These are phyloP conservation scores for Hippophae rhamnoides DNA, from an alignment of 306 rosid species.

Conservation along the genomic window DNA sequence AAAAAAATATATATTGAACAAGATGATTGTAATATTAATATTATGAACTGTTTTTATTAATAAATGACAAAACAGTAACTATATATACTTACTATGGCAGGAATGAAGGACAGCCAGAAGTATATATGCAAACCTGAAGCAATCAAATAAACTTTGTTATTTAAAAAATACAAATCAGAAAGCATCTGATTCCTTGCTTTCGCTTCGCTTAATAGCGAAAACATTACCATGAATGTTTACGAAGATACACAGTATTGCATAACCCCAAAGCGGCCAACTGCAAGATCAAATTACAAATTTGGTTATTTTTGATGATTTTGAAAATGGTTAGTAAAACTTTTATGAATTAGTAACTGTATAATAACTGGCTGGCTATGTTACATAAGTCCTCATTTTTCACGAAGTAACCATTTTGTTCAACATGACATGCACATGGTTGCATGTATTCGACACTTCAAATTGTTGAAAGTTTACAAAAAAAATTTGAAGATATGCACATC, in stretches of 20 bases:
- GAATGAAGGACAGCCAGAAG: constrained; percentile 97
- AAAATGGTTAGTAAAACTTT: too few species aligned
- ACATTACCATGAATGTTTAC: constrained; percentile 74
- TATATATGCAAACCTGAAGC: constrained; percentile 72
- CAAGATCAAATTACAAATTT: constrained; percentile 20
- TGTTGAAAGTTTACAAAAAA: too few species aligned
- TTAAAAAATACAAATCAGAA: constrained; percentile 17
- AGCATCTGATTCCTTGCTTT: neutral
- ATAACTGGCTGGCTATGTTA: too few species aligned
- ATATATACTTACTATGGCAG: constrained; percentile 67
- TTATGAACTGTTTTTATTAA: neutral
- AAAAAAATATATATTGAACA: constrained; percentile 21
- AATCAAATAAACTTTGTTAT: constrained; percentile 15
- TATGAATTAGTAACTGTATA: too few species aligned
- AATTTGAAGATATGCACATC: too few species aligned
- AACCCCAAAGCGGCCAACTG: constrained; percentile 93
- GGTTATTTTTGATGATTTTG: neutral
- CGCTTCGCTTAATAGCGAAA: neutral
- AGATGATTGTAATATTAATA: neutral
- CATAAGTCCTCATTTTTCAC: too few species aligned
- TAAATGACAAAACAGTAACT: constrained; percentile 8
- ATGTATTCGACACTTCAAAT: too few species aligned
- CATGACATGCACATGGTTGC: too few species aligned
- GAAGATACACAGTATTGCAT: constrained; percentile 80
- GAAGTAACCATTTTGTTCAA: too few species aligned